Percentiles rank a stretch among this genome's conserved stretches.
These are phyloP conservation scores for Apiotrichum mycotoxinovorans DNA, from an alignment of 1,284 basidiomycete genomes.

Conservation along the genomic window DNA sequence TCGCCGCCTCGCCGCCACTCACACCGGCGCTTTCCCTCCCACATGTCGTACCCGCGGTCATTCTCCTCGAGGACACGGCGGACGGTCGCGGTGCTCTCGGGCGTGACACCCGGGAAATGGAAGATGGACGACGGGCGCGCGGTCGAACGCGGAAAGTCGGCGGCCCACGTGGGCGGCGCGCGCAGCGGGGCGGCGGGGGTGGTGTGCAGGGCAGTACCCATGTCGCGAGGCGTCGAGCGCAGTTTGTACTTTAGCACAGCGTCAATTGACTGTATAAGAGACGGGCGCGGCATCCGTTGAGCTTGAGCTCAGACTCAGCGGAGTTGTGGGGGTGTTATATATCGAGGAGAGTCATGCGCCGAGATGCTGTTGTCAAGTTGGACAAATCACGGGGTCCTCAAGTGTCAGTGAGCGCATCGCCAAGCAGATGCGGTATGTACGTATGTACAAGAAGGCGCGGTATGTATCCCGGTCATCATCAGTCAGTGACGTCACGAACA, in stretches of 20 bases:
- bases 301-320: no score
- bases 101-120: conserved; percentile 55
- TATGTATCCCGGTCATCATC: no score
- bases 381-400: no score
- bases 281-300: neutral
- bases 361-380: no score
- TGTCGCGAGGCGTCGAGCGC: neutral
- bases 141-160: conserved; percentile 33
- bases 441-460: no score
- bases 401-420: no score
- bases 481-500: no score
- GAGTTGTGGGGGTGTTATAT: no score
- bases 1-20: no score
- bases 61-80: conserved; percentile 59
- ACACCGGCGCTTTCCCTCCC: conserved; percentile 44
- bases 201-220: neutral
- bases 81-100: conserved; percentile 53
- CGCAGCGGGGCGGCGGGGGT: neutral
- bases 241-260: neutral
- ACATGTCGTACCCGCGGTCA: conserved; percentile 59
- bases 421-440: no score
- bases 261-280: neutral
- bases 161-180: conserved; percentile 7
- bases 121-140: conserved; percentile 30
- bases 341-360: no score